A percentile compares a stretch with the other conserved stretches of the same genome.
phyloP scores from a whole-genome alignment of 192 early-diverging fungal species.

The Chytriomyces sp. region DNA sequence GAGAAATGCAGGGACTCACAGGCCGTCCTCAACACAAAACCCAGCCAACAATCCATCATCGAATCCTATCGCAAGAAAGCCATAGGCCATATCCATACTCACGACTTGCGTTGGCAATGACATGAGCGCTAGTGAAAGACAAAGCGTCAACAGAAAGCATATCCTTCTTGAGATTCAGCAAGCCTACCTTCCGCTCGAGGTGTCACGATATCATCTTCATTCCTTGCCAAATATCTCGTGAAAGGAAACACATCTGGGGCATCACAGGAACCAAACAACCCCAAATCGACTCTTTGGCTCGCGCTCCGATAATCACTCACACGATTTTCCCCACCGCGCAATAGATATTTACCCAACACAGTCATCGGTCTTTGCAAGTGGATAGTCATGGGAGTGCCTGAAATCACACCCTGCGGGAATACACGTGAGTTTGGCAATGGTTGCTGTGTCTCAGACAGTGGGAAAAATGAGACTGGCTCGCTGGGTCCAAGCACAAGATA shows the following conservation, averaged over 20 bases:
- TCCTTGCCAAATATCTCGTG: slow-evolving; percentile 7
- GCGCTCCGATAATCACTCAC: slow-evolving; percentile 3
- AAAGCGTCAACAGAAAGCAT: background rate
- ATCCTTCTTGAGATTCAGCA: background rate
- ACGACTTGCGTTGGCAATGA: slow-evolving; percentile 18
- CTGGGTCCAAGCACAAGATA: slow-evolving; percentile 12
- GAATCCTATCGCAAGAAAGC: slow-evolving; percentile 25
- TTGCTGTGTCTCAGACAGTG: background rate
- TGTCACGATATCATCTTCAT: slow-evolving; percentile 2
- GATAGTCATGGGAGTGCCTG: background rate
- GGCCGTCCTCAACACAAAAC: slow-evolving; percentile 12
- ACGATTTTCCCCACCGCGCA: slow-evolving; percentile 14
- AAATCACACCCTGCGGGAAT: background rate
- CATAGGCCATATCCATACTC: slow-evolving; percentile 31
- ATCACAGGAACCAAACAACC: background rate
- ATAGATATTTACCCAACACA: background rate
- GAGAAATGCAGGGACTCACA: background rate
- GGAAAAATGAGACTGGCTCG: slow-evolving; percentile 4
- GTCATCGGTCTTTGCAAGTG: slow-evolving; percentile 22
- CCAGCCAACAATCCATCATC: slow-evolving; percentile 19
- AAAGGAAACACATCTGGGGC: slow-evolving; percentile 26
- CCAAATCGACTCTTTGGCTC: background rate
- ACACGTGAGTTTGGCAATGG: background rate
- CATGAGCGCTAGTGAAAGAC: slow-evolving; percentile 2
- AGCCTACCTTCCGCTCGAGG: background rate